Conservation (phyloP, 2,329 filamentous ascomycete species). For the Bertia moriformis region DNA sequence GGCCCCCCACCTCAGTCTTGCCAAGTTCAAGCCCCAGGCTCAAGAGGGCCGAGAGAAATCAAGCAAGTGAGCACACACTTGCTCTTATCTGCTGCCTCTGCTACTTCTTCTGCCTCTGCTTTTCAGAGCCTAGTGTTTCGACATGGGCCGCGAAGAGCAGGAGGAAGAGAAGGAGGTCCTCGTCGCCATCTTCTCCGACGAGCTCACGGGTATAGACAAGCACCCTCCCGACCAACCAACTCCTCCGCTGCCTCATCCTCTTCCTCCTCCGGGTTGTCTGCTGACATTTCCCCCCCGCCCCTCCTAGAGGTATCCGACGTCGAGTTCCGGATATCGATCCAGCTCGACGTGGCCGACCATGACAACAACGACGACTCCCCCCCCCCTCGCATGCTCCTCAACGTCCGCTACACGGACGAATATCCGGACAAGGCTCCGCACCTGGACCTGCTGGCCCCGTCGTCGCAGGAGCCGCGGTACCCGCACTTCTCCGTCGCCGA, state of each 20-base stretch:
- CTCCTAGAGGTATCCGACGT: conserved; percentile 84
- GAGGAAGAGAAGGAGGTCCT: conserved; percentile 92
- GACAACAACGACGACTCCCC: conserved; percentile 52
- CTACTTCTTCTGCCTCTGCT: conserved; percentile 2
- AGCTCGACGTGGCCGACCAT: conserved; percentile 64
- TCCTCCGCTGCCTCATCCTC: conserved; percentile 7
- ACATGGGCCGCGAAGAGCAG: conserved; percentile 74
- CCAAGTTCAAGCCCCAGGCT: too few relatives aligned
- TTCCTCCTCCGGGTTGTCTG: conserved; percentile 2
- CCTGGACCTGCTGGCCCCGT: conserved; percentile 65
- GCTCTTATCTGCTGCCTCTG: too few relatives aligned
- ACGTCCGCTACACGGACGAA: conserved; percentile 71
- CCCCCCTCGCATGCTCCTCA: conserved; percentile 61
- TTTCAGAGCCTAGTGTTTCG: too few relatives aligned
- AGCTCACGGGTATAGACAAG: conserved; percentile 62
- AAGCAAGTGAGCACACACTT: too few relatives aligned
- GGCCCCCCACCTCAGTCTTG: too few relatives aligned
- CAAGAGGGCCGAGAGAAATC: too few relatives aligned
- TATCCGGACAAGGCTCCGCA: conserved; percentile 80
- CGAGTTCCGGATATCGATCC: conserved; percentile 73
- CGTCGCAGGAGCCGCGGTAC: conserved; percentile 56
- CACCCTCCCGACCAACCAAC: conserved; percentile 2
- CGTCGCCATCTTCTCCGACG: conserved; percentile 93
- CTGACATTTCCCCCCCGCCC: conserved; percentile 2
- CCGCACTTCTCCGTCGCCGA: conserved; percentile 64